Evolutionary conservation across 78 protist genomes (phyloP).

Genomic region (Emiliania huxleyi): DNA sequence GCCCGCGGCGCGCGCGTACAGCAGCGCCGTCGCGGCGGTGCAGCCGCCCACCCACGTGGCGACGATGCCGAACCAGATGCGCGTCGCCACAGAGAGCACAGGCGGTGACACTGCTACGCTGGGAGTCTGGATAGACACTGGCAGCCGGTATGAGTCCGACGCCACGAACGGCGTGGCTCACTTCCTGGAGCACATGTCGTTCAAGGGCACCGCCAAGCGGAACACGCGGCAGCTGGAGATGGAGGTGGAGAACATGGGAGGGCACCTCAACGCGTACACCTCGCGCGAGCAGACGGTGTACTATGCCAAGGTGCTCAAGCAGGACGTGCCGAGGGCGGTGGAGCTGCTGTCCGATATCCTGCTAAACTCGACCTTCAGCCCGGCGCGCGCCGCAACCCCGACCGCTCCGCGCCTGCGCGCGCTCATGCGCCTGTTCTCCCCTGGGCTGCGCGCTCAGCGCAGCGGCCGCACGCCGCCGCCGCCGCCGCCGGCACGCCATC

Average conservation of each 20-base stretch:
- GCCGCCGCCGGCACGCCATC: too few relatives aligned
- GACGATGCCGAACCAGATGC: constrained; percentile 79
- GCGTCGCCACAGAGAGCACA: constrained; percentile 87
- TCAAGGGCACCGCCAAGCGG: constrained; percentile 88
- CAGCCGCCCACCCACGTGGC: constrained; percentile 39
- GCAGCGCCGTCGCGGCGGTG: neutral
- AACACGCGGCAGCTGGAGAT: constrained; percentile 71
- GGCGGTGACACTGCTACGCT: constrained; percentile 69
- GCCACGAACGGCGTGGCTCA: constrained; percentile 96
- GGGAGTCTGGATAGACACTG: constrained; percentile 93
- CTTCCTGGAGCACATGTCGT: constrained; percentile 95
- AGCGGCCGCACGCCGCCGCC: too few relatives aligned
- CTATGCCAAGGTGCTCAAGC: constrained; percentile 75
- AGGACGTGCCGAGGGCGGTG: constrained; percentile 75
- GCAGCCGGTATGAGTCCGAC: constrained; percentile 88
- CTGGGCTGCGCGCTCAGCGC: too few relatives aligned
- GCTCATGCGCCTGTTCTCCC: too few relatives aligned
- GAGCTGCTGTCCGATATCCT: constrained; percentile 89
- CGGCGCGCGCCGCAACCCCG: neutral
- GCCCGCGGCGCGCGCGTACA: too few relatives aligned
- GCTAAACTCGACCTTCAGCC: constrained; percentile 63
- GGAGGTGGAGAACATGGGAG: constrained; percentile 93
- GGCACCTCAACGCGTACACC: constrained; percentile 95
- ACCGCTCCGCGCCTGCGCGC: neutral
- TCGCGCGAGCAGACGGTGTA: constrained; percentile 87